These are phyloP conservation scores for Fragaria ananassa DNA, from an alignment of 306 rosid genomes.

Conservation along the genomic window DNA sequence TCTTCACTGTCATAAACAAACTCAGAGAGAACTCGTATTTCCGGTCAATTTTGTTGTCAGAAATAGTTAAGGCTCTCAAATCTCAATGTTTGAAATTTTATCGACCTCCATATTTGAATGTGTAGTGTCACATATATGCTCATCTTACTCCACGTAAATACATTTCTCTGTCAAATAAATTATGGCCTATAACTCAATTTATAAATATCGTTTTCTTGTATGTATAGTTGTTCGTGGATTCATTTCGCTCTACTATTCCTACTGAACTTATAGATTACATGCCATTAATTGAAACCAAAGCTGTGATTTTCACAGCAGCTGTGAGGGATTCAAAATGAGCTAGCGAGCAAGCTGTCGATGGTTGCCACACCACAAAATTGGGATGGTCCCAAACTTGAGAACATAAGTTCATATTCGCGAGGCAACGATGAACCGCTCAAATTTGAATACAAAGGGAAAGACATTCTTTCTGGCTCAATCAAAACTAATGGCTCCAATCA, in stretches of 20 bases:
- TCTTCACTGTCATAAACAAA: not conserved
- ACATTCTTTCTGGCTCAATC: not conserved
- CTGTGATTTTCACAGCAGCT: not conserved
- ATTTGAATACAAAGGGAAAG: not conserved
- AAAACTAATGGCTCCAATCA: not conserved
- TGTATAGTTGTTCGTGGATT: not conserved
- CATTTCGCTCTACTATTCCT: not conserved
- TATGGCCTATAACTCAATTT: not conserved
- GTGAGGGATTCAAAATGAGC: not conserved
- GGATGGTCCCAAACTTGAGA: not conserved
- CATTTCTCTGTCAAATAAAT: not conserved
- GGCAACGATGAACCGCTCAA: not conserved
- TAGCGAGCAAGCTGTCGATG: not conserved
- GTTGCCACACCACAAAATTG: not conserved
- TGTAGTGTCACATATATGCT: not conserved
- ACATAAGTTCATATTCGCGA: not conserved
- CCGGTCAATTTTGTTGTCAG: constrained; percentile 5
- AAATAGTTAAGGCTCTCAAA: not conserved
- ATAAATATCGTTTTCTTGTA: not conserved
- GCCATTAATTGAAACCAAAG: not conserved
- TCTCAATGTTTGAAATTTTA: not conserved
- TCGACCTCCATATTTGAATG: not conserved
- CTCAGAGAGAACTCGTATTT: not conserved
- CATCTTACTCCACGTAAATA: not conserved
- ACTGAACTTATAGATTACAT: not conserved